phyloP scores from a whole-genome alignment of 345 rosid genomes.

The Brassica rapa region DNA sequence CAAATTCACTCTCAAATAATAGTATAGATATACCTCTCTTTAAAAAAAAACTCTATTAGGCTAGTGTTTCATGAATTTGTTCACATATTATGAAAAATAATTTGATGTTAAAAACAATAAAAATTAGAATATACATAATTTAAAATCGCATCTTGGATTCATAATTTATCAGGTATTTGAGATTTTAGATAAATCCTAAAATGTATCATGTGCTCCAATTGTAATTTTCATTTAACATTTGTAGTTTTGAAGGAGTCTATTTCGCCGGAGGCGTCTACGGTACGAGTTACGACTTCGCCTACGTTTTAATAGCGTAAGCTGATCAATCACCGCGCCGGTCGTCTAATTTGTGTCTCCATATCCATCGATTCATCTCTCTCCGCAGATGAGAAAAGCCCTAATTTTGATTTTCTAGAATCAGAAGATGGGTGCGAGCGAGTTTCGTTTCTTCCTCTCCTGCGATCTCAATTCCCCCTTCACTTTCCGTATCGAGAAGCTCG shows the following conservation, averaged over 20 bases:
- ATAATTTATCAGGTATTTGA: too few species aligned
- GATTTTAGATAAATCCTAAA: too few species aligned
- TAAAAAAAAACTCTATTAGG: too few species aligned
- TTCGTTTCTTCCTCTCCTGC: constrained; percentile 93
- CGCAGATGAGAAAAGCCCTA: constrained; percentile 20
- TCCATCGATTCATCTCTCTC: not conserved
- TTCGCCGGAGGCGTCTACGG: not conserved
- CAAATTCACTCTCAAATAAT: too few species aligned
- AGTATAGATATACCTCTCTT: too few species aligned
- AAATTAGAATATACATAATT: too few species aligned
- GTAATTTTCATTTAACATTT: not conserved
- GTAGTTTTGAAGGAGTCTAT: not conserved
- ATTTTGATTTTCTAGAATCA: constrained; percentile 3
- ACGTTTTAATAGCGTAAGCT: not conserved
- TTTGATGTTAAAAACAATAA: not conserved
- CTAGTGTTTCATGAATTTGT: not conserved
- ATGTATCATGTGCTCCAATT: too few species aligned
- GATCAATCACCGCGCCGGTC: constrained; percentile 27
- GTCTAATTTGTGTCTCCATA: not conserved
- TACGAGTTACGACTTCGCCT: not conserved
- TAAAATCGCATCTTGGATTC: too few species aligned
- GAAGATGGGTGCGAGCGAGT: constrained; percentile 77
- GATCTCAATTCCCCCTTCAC: constrained; percentile 92
- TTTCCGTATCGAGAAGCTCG: constrained; percentile 85
- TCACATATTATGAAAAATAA: not conserved